Evolutionary conservation across 1,284 basidiomycete genomes (phyloP), one percentile per base, ranked within the genome.

Genomic region (Moniliella sp.): DNA sequence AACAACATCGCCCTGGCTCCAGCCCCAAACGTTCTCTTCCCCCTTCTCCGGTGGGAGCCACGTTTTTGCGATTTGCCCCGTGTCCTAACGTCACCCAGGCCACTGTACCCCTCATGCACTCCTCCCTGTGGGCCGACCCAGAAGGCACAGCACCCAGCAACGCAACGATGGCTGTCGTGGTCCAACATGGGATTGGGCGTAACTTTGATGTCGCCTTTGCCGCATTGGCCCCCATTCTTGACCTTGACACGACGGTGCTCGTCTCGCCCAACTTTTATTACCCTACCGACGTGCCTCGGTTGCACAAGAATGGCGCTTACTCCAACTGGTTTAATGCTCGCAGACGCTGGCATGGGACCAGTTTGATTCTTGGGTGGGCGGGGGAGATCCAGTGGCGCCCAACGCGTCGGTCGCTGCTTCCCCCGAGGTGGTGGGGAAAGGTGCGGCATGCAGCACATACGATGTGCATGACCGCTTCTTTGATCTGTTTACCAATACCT

Each of bases 181-280:
- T 30, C 23, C 29, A 30, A 17, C 29, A 30, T 17, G 29, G 29
- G 7, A 12, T 30, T 9, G 29, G 29, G n/a, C 29, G 29, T 30
- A 17, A 30, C 23, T 18, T 30, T n/a, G 14, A 30, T 12, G n/a
- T 7, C n/a, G 29, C 29, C n/a, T 30, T 5, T 5, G 18, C 13
- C 5, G 29, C 14, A 9, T 5, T 30, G 5, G 15, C 15, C 15
- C 29, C 29, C 7, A 25, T 30, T 10, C 9, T 30, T 18, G 21
- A 23, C 21, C 8, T 7, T n/a, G 29, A 12, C 18, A 12, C 5
- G 5, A 30, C 18, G 14, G 29, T 30, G 18, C 23, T 30, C 18
- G 16, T 30, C 18, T 13, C 29, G n/a, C 29, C 29, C 23, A 25
- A 25, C n/a, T 30, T 30, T n/a, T 19, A 30, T n/a, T 17, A 15